phyloP scores from a whole-genome alignment of 2,329 filamentous ascomycete species.

The Alternaria dauci region DNA sequence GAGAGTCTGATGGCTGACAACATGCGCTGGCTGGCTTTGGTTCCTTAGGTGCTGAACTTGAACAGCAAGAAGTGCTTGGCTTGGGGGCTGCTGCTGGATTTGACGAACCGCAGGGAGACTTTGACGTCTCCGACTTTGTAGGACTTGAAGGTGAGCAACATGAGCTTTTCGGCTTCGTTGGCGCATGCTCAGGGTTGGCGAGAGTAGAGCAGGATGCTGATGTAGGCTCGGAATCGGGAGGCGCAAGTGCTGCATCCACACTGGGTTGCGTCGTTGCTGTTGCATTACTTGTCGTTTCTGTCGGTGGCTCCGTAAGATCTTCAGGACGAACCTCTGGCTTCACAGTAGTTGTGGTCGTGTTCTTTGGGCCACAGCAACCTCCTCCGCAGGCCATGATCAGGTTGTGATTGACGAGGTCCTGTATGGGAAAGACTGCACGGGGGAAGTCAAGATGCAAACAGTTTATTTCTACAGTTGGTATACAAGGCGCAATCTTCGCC shows the following conservation, averaged over 20 bases:
- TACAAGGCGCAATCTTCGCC: neutral
- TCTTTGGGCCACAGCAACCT: constrained; percentile 20
- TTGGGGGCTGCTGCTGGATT: neutral
- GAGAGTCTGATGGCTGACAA: neutral
- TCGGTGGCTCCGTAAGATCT: neutral
- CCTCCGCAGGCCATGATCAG: constrained; percentile 27
- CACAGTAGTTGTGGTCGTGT: neutral
- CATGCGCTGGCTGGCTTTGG: neutral
- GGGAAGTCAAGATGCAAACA: neutral
- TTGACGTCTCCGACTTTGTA: neutral
- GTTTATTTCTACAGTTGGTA: too few species aligned
- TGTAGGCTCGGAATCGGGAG: neutral
- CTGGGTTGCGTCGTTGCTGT: neutral
- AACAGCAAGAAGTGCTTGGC: neutral
- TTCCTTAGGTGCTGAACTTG: neutral
- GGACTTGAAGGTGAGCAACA: neutral
- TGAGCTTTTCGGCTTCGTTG: neutral
- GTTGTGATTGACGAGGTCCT: neutral
- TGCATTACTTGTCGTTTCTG: neutral
- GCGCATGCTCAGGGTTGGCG: neutral
- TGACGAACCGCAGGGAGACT: neutral
- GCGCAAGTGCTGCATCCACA: neutral
- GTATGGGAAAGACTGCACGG: neutral
- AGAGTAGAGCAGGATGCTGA: neutral
- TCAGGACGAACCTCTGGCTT: neutral